Percentiles rank a stretch among this genome's conserved stretches.
phyloP scores from a whole-genome alignment of 352 stramenopile species.

The Phytophthora foliorum region DNA sequence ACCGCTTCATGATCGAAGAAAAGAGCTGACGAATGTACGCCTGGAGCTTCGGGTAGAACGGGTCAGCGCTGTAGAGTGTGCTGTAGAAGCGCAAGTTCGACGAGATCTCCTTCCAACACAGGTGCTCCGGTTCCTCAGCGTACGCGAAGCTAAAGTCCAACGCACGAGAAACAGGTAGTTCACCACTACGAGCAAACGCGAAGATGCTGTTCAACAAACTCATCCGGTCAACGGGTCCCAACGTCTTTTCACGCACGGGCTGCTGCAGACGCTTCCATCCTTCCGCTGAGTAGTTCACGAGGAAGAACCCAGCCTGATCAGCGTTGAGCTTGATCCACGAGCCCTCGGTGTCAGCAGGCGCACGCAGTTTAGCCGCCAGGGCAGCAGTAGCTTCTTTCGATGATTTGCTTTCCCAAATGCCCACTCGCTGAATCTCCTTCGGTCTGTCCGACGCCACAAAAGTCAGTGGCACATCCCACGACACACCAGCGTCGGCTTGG shows the following conservation, averaged over 20 bases:
- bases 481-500: conserved; percentile 41
- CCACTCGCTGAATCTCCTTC: conserved; percentile 57
- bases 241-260: conserved; percentile 57
- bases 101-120: conserved; percentile 87
- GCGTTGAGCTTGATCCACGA: conserved; percentile 97
- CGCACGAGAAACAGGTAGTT: conserved; percentile 60
- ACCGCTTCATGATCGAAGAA: conserved; percentile 54
- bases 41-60: conserved; percentile 71
- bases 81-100: conserved; percentile 70
- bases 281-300: conserved; percentile 92
- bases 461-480: conserved; percentile 91
- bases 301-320: conserved; percentile 95
- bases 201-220: conserved; percentile 95
- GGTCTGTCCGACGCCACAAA: conserved; percentile 62
- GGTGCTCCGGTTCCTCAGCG: conserved; percentile 63
- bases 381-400: conserved; percentile 38
- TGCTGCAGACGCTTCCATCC: conserved; percentile 88
- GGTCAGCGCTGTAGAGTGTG: conserved; percentile 66
- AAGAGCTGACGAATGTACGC: conserved; percentile 74
- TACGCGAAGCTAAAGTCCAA: conserved; percentile 80
- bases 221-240: conserved; percentile 92
- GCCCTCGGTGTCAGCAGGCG: conserved; percentile 14
- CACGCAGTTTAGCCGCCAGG: conserved; percentile 64
- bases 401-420: conserved; percentile 63
- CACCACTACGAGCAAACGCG: conserved; percentile 85